A percentile compares a stretch with the other conserved stretches of the same genome.
phyloP scores from a whole-genome alignment of 768 basidiomycete genomes.

The Crucibulum laeve region DNA sequence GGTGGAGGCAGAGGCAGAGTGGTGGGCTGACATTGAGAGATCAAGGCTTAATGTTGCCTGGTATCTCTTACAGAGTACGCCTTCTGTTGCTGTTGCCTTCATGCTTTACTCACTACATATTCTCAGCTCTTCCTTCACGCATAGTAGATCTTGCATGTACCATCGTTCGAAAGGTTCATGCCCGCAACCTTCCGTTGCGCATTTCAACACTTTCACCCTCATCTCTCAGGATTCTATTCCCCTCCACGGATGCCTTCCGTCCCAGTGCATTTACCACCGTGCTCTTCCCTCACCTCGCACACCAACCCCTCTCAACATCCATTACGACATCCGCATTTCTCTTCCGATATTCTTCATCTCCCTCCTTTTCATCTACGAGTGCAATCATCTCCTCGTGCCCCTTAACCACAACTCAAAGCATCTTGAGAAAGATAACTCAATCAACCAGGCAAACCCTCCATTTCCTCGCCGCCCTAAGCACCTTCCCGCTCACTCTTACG shows the following conservation, averaged over 20 bases:
- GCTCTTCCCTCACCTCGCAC: conserved; percentile 62
- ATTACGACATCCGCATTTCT: conserved; percentile 10
- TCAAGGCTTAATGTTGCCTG: conserved; percentile 50
- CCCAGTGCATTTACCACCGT: conserved; percentile 49
- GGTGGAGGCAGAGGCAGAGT: conserved; percentile 75
- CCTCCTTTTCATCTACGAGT: conserved; percentile 4
- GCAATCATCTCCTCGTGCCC: conserved; percentile 5
- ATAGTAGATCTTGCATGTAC: conserved; percentile 28
- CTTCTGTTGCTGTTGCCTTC: conserved; percentile 6
- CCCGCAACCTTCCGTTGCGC: conserved; percentile 40
- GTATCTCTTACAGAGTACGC: conserved; percentile 80
- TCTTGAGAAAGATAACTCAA: not conserved
- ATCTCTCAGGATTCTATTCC: conserved; percentile 45
- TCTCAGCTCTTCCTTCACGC: conserved; percentile 42
- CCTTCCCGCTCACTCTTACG: conserved; percentile 57
- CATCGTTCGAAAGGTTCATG: conserved; percentile 37
- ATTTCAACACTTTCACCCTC: conserved; percentile 42
- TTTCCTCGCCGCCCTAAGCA: conserved; percentile 8
- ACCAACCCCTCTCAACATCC: conserved; percentile 15
- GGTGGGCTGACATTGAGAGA: conserved; percentile 75
- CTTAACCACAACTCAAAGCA: not conserved
- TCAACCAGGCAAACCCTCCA: not conserved
- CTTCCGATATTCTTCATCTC: conserved; percentile 5
- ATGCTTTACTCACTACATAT: conserved; percentile 5
- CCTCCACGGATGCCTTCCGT: conserved; percentile 37